phyloP scores from a whole-genome alignment of 2,329 filamentous ascomycete genomes.

The Calonectria ilicicola region DNA sequence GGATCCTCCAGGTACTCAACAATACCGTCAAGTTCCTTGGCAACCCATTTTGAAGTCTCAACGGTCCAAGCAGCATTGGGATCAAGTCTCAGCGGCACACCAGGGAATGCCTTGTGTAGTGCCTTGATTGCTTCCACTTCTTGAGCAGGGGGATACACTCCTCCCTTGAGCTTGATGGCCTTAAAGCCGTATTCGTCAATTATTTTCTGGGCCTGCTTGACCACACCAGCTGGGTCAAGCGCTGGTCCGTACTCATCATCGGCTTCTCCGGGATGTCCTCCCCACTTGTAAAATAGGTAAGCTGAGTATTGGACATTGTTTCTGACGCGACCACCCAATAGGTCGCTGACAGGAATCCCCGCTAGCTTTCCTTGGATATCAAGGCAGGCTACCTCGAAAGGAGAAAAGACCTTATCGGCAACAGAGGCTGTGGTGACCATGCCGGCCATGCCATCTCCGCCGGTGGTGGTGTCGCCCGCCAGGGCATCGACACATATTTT shows the following conservation, averaged over 20 bases:
- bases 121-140: slow-evolving; percentile 55
- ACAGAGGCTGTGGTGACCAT: slow-evolving; percentile 57
- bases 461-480: slow-evolving; percentile 62
- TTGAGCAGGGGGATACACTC: slow-evolving; percentile 53
- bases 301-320: slow-evolving; percentile 56
- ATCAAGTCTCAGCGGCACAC: slow-evolving; percentile 50
- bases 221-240: slow-evolving; percentile 48
- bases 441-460: slow-evolving; percentile 70
- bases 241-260: slow-evolving; percentile 56
- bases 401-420: slow-evolving; percentile 55
- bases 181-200: slow-evolving; percentile 57
- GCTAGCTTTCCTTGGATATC: slow-evolving; percentile 56
- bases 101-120: slow-evolving; percentile 51
- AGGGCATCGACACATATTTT: slow-evolving; percentile 82
- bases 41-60: slow-evolving; percentile 53
- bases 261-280: slow-evolving; percentile 51
- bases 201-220: slow-evolving; percentile 51
- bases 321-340: slow-evolving; percentile 54
- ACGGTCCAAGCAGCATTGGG: slow-evolving; percentile 55
- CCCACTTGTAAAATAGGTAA: slow-evolving; percentile 59
- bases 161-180: slow-evolving; percentile 57
- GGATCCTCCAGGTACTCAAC: slow-evolving; percentile 56
- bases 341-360: slow-evolving; percentile 52
- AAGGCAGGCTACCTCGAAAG: slow-evolving; percentile 56
- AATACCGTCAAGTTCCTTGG: slow-evolving; percentile 51